phyloP scores from a whole-genome alignment of 192 early-diverging fungal genomes.

The Mortierella claussenii region DNA sequence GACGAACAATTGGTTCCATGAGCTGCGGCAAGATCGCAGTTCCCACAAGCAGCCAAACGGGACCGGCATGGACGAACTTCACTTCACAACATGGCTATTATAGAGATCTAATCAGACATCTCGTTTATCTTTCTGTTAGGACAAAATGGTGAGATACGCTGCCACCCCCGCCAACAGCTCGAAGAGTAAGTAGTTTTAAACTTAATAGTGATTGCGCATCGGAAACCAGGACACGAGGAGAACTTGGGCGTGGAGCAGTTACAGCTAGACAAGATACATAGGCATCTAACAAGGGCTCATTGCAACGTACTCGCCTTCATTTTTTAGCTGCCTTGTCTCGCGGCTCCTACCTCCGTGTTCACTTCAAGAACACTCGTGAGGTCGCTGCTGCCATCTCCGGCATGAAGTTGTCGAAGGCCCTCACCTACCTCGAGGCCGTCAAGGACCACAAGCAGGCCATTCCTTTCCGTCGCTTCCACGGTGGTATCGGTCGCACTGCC shows the following conservation, averaged over 20 bases:
- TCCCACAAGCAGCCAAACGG: too few relatives aligned
- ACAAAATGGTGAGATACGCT: conserved; percentile 85
- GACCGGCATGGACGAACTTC: too few relatives aligned
- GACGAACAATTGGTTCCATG: conserved; percentile 9
- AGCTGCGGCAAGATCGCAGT: background rate
- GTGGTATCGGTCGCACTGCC: conserved; percentile 96
- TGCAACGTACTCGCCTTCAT: too few relatives aligned
- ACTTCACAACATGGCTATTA: too few relatives aligned
- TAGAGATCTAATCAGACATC: conserved; percentile 21
- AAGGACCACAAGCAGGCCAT: conserved; percentile 97
- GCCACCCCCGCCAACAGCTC: conserved; percentile 83
- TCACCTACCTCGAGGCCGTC: conserved; percentile 92
- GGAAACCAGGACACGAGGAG: too few relatives aligned
- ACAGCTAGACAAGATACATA: too few relatives aligned
- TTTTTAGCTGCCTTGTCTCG: conserved; percentile 84
- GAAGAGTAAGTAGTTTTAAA: conserved; percentile 76
- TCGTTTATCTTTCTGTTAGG: conserved; percentile 19
- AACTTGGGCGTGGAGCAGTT: too few relatives aligned
- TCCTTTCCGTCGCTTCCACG: conserved; percentile 97
- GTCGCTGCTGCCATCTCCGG: conserved; percentile 93
- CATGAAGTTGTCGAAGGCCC: conserved; percentile 91
- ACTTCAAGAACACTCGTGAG: conserved; percentile 99
- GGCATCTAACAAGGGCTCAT: background rate
- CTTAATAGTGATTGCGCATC: too few relatives aligned
- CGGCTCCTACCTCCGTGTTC: conserved; percentile 93